phyloP scores from a whole-genome alignment of 805 yeast species.

The Hanseniaspora guilliermondii region DNA sequence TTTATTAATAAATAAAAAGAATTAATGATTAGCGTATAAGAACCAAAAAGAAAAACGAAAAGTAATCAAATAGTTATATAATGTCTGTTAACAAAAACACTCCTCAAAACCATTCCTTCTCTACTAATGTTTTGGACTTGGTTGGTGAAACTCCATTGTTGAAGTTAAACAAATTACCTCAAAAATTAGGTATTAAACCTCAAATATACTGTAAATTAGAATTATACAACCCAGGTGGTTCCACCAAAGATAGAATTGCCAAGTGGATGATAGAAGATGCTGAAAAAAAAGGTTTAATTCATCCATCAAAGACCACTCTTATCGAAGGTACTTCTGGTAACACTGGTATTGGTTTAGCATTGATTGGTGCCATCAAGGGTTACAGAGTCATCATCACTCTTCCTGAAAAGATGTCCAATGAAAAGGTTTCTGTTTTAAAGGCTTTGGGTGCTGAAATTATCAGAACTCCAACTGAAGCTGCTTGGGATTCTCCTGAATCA shows the following conservation, averaged over 20 bases:
- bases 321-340: constrained; percentile 88
- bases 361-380: constrained; percentile 77
- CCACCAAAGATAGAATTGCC: constrained; percentile 82
- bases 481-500: constrained; percentile 85
- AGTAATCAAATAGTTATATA: background rate
- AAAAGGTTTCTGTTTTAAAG: constrained; percentile 74
- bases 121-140: constrained; percentile 47
- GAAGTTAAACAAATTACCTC: constrained; percentile 62
- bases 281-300: constrained; percentile 60
- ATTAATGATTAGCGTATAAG: too few species aligned
- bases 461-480: constrained; percentile 85
- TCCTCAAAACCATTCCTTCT: constrained; percentile 13
- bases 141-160: constrained; percentile 81
- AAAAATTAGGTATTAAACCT: constrained; percentile 62
- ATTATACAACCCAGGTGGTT: constrained; percentile 79
- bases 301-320: constrained; percentile 65
- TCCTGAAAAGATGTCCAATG: constrained; percentile 88
- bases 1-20: background rate
- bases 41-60: background rate
- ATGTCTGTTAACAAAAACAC: constrained; percentile 13
- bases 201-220: constrained; percentile 63
- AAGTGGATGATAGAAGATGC: constrained; percentile 78
- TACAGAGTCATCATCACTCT: constrained; percentile 76
- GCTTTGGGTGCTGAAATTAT: constrained; percentile 85
- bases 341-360: constrained; percentile 82